Evolutionary conservation across 2,329 filamentous ascomycete species (phyloP).

Genomic region (Colletotrichum caudatum): DNA sequence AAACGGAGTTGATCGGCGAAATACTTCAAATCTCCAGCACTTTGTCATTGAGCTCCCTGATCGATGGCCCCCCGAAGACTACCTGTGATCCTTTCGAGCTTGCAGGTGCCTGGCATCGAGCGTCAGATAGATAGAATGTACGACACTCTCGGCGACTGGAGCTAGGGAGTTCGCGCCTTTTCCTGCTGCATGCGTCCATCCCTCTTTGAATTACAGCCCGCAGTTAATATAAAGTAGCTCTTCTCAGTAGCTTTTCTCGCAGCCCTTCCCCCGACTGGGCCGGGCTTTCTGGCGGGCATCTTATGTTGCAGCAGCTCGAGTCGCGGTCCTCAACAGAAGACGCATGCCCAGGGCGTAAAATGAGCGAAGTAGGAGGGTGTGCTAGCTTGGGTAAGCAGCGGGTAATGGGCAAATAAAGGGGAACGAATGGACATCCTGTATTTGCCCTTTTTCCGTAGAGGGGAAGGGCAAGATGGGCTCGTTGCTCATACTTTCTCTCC

Average conservation of each 20-base stretch:
- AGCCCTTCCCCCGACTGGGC: slow-evolving; percentile 18
- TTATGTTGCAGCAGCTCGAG: slow-evolving; percentile 5
- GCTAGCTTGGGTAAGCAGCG: slow-evolving; percentile 24
- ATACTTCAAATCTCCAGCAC: slow-evolving; percentile 1
- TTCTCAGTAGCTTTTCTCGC: slow-evolving; percentile 15
- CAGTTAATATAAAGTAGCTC: slow-evolving; percentile 4
- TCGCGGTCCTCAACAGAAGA: slow-evolving; percentile 30
- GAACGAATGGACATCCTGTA: slow-evolving; percentile 14
- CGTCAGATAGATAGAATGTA: neutral
- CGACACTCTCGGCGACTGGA: slow-evolving; percentile 8
- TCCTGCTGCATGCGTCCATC: slow-evolving; percentile 15
- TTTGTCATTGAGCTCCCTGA: slow-evolving; percentile 12
- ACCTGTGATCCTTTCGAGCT: slow-evolving; percentile 10
- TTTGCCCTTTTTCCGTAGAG: slow-evolving; percentile 19
- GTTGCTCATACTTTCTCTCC: slow-evolving; percentile 1
- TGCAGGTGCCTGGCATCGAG: slow-evolving; percentile 25
- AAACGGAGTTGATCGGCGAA: slow-evolving; percentile 21
- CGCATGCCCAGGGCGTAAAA: neutral
- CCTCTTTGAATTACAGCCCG: slow-evolving; percentile 15
- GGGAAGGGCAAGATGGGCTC: neutral
- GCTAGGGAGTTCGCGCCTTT: neutral
- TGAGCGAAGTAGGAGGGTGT: slow-evolving; percentile 18
- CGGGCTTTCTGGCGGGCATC: neutral
- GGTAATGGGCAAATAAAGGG: slow-evolving; percentile 33
- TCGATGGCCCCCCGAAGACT: slow-evolving; percentile 5